Base-by-base conservation (phyloP, 768 basidiomycete species). In the Hygrophorus pudorinus region DNA sequence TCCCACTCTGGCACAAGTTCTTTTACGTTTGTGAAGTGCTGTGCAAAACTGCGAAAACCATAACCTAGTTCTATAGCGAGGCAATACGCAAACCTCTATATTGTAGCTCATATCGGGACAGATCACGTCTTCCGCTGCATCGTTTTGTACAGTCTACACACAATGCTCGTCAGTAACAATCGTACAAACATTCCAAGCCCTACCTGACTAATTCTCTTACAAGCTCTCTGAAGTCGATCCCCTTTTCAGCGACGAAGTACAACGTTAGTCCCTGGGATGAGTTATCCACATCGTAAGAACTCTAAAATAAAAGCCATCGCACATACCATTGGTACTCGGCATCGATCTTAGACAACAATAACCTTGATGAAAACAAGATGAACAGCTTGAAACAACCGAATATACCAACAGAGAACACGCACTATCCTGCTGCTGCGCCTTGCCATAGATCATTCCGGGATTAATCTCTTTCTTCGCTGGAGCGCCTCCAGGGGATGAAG, bases 261-360 rank as follows among this genome's bases (percentile, higher is more conserved):
- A 97, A 97, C 0, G 94, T 98, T 49, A 99, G 65, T 99, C 94
- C 90, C 90, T 92, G 53, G 14, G 40, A 41, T 9, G 41, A 28
- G 21, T 45, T n/a, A 34, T 35, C 49, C 24, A 20, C 16, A 45
- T 29, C 24, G 35, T 17, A 16, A 42, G 30, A 7, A 5, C 14
- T 32, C 40, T 42, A 34, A 44, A 2, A n/a, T n/a, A 20, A 38
- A 20, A 41, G 44, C 30, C 3, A 24, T 24, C 24, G 18, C 18
- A 66, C 84, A 21, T 45, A 92, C 92, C 92, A 98, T 59, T 99
- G 94, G 67, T 93, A 99, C 65, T 98, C 94, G 27, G 93, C 94
- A 62, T 97, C 94, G 39, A 79, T 70, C 69, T 98, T 99, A 33
- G 79, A 70, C 20, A 79, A 70, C 48, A 97, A 71, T 34, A 87